Conservation (phyloP, 2,329 filamentous ascomycete species). For the Chrysoporthe puriensis region DNA sequence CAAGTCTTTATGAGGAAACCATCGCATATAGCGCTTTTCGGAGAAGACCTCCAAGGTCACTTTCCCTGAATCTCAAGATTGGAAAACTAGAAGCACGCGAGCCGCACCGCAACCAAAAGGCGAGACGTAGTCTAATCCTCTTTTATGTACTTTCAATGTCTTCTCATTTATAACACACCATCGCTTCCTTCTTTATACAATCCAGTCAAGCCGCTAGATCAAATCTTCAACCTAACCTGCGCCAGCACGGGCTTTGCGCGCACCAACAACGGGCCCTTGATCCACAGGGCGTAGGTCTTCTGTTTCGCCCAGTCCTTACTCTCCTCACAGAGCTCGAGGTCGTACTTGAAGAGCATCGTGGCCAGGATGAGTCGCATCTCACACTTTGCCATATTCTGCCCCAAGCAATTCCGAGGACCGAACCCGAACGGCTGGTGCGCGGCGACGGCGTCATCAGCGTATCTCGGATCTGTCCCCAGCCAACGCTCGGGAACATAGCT, state of each 20-base stretch:
- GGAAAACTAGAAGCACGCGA: neutral
- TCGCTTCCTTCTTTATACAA: neutral
- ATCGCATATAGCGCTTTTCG: neutral
- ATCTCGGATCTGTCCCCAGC: neutral
- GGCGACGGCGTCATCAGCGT: neutral
- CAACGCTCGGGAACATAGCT: conserved; percentile 17
- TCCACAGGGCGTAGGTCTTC: conserved; percentile 15
- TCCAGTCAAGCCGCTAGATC: neutral
- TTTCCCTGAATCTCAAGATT: neutral
- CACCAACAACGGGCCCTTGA: conserved; percentile 12
- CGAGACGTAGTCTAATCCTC: neutral
- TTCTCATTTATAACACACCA: neutral
- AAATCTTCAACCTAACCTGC: conserved; percentile 15
- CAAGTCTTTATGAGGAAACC: no score
- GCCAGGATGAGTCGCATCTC: conserved; percentile 18
- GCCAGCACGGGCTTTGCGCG: conserved; percentile 9
- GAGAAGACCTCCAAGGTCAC: neutral
- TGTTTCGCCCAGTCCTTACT: conserved; percentile 12
- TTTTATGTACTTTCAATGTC: neutral
- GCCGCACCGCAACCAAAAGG: neutral
- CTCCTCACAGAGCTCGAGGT: conserved; percentile 17
- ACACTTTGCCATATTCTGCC: conserved; percentile 10
- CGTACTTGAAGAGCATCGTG: conserved; percentile 7
- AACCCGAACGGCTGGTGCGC: conserved; percentile 15
- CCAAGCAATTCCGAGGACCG: conserved; percentile 12